These are phyloP conservation scores for Ascocoryne sarcoides DNA, from an alignment of 2,329 filamentous ascomycete species.

Conservation along the genomic window DNA sequence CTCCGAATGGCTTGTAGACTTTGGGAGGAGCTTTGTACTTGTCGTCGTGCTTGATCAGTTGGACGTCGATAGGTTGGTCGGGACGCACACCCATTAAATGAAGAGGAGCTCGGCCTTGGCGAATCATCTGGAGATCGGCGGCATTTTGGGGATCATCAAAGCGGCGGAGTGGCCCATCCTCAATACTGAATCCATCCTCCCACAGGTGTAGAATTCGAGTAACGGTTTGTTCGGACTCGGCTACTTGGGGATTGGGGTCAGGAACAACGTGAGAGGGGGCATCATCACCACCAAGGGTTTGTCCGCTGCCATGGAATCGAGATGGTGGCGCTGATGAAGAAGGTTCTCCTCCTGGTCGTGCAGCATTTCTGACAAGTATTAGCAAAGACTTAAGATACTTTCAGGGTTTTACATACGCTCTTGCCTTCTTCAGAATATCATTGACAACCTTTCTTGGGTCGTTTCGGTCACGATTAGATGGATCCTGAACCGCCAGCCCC, in stretches of 20 bases:
- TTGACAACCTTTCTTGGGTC: conserved; percentile 49
- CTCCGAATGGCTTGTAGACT: conserved; percentile 67
- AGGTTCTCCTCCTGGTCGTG: conserved; percentile 45
- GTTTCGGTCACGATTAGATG: conserved; percentile 33
- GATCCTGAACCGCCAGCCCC: conserved; percentile 58
- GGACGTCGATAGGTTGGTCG: conserved; percentile 70
- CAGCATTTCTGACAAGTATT: conserved; percentile 43
- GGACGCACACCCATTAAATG: conserved; percentile 69
- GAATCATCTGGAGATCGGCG: conserved; percentile 65
- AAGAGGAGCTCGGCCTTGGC: conserved; percentile 65
- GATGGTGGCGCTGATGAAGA: conserved; percentile 39
- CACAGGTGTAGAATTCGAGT: conserved; percentile 69
- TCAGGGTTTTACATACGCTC: conserved; percentile 46
- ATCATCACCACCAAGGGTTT: conserved; percentile 72
- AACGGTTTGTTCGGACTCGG: conserved; percentile 34
- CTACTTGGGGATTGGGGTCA: conserved; percentile 39
- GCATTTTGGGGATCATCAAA: conserved; percentile 74
- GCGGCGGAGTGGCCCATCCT: conserved; percentile 67
- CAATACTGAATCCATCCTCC: conserved; percentile 78
- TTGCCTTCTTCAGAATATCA: conserved; percentile 56
- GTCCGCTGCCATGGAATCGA: conserved; percentile 61
- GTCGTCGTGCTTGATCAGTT: conserved; percentile 63
- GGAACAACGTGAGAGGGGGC: conserved; percentile 59
- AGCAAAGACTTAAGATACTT: neutral
- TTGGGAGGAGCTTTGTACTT: conserved; percentile 66